A percentile compares a stretch with the other conserved stretches of the same genome.
These are phyloP conservation scores for Lactarius deliciosus DNA, from an alignment of 768 basidiomycete species.

Conservation along the genomic window DNA sequence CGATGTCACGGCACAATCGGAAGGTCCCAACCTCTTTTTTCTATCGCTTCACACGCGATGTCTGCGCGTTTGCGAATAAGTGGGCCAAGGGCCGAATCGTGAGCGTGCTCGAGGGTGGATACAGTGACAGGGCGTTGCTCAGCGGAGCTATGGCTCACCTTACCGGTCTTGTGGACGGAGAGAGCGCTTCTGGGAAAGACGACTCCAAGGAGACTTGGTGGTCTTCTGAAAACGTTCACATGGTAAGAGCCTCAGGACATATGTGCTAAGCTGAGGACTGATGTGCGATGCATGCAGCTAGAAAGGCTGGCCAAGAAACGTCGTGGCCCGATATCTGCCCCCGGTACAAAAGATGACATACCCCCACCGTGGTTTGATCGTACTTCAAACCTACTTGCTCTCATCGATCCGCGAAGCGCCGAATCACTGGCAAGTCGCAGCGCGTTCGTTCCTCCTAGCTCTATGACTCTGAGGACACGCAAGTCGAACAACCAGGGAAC, in stretches of 20 bases:
- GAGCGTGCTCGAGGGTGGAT: conserved; percentile 94
- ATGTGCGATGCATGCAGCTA: conserved; percentile 6
- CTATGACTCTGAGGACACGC: conserved; percentile 26
- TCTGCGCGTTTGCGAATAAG: conserved; percentile 57
- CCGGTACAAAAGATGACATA: conserved; percentile 3
- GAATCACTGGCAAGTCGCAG: conserved; percentile 14
- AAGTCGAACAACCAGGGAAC: conserved; percentile 5
- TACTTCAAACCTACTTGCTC: conserved; percentile 19
- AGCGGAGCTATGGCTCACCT: conserved; percentile 85
- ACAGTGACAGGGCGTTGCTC: conserved; percentile 83
- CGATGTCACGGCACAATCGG: conserved; percentile 92
- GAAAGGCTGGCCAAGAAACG: conserved; percentile 27
- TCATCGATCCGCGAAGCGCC: conserved; percentile 17
- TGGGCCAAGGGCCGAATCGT: conserved; percentile 71
- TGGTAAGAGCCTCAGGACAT: conserved; percentile 6
- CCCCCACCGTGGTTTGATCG: conserved; percentile 27
- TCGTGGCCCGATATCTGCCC: conserved; percentile 13
- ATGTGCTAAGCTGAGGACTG: neutral
- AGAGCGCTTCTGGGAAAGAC: neutral
- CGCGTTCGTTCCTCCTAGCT: conserved; percentile 20
- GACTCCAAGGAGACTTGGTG: conserved; percentile 31
- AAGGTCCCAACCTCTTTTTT: conserved; percentile 88
- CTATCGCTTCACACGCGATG: conserved; percentile 75
- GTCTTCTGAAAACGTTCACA: conserved; percentile 33
- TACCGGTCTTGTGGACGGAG: conserved; percentile 54